phyloP scores from a whole-genome alignment of 371 early-diverging fungal species.

The Coemansia sp. region DNA sequence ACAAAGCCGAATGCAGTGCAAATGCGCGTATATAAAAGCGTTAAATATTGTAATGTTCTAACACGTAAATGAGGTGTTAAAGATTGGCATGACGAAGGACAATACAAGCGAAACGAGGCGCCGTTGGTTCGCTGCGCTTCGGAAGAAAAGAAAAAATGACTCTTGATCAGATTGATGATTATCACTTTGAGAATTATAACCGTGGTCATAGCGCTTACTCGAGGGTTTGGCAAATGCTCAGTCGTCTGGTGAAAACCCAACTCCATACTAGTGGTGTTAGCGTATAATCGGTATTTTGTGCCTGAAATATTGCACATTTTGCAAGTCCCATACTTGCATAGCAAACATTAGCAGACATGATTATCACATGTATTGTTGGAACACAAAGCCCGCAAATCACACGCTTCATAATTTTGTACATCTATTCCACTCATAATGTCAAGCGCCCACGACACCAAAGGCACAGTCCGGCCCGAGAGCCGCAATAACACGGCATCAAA shows the following conservation, averaged over 20 bases:
- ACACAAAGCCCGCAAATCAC: background rate
- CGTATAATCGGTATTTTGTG: background rate
- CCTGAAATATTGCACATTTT: background rate
- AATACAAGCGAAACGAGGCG: background rate
- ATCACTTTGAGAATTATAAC: background rate
- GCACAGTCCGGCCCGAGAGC: background rate
- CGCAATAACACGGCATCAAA: background rate
- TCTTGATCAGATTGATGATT: slow-evolving; percentile 4
- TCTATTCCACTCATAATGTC: background rate
- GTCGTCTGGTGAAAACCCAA: background rate
- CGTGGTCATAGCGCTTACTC: background rate
- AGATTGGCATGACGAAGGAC: background rate
- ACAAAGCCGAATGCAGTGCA: background rate
- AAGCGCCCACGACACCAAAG: background rate
- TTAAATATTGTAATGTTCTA: background rate
- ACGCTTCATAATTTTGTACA: background rate
- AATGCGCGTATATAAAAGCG: background rate
- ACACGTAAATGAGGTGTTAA: background rate
- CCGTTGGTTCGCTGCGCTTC: background rate
- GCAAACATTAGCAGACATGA: background rate
- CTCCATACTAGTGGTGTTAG: background rate
- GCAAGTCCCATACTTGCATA: background rate
- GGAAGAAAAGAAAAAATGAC: background rate
- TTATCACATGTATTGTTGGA: background rate
- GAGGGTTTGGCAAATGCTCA: no score